Percentiles rank a stretch among this genome's conserved stretches.
phyloP scores from a whole-genome alignment of 495 filamentous ascomycete genomes.

The Neurospora sp. region DNA sequence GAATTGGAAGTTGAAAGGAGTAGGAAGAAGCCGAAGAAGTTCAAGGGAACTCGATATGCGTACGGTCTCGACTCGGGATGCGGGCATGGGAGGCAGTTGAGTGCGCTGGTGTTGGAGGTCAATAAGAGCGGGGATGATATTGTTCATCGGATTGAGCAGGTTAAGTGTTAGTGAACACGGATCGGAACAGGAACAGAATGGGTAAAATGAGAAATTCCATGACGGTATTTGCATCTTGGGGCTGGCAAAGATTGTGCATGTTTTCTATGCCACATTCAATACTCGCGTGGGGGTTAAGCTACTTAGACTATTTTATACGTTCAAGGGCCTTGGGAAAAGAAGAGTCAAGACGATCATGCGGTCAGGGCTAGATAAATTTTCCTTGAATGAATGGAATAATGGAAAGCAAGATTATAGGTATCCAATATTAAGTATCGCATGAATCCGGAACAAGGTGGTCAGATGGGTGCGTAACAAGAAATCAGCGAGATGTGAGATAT shows the following conservation, averaged over 20 bases:
- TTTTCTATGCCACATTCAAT: not conserved
- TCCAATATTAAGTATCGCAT: not conserved
- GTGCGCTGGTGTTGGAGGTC: slow-evolving; percentile 62
- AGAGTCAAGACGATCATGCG: not conserved
- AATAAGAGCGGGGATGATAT: slow-evolving; percentile 33
- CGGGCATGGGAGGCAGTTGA: slow-evolving; percentile 60
- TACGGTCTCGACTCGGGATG: slow-evolving; percentile 83
- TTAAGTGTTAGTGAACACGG: slow-evolving; percentile 13
- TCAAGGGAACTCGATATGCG: slow-evolving; percentile 42
- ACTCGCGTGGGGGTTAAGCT: not conserved
- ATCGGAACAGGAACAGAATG: not conserved
- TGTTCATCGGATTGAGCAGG: slow-evolving; percentile 19
- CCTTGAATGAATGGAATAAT: not conserved
- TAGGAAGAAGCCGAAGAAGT: slow-evolving; percentile 5
- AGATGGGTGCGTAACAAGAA: not conserved
- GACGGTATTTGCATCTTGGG: not conserved
- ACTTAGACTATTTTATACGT: not conserved
- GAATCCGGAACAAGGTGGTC: not conserved
- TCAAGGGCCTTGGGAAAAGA: not conserved
- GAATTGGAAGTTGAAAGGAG: not conserved
- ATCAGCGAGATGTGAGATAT: not conserved
- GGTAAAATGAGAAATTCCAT: not conserved
- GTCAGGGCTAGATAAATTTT: not conserved
- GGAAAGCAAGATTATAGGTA: not conserved
- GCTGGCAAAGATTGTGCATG: not conserved